phyloP scores from a whole-genome alignment of 164 flowering plant genomes.

The Aristolochia californica region DNA sequence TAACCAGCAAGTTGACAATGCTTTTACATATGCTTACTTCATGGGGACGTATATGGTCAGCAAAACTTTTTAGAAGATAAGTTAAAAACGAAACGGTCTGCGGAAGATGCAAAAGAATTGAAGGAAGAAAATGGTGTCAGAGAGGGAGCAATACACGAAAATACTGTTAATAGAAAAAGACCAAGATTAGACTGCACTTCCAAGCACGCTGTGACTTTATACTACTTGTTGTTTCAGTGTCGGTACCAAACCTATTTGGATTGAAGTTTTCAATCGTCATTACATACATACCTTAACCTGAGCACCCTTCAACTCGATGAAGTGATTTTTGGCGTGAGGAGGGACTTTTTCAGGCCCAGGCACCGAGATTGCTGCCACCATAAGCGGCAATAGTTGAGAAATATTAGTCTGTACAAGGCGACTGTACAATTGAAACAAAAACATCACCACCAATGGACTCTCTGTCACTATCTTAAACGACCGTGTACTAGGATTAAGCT shows the following conservation, averaged over 20 bases:
- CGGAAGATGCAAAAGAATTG: conserved; percentile 17
- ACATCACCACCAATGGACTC: conserved; percentile 96
- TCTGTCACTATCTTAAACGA: conserved; percentile 94
- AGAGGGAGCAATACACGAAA: too few species aligned
- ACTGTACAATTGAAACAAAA: conserved; percentile 76
- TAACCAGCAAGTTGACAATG: conserved; percentile 92
- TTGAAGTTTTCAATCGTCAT: too few species aligned
- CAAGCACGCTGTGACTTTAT: too few species aligned
- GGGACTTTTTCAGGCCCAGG: conserved; percentile 90
- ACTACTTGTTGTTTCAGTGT: too few species aligned
- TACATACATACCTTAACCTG: conserved; percentile 69
- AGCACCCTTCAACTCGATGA: conserved; percentile 86
- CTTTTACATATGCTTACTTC: conserved; percentile 98
- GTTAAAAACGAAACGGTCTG: conserved; percentile 99
- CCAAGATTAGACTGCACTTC: too few species aligned
- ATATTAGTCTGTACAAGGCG: conserved; percentile 91
- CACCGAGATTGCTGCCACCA: conserved; percentile 92
- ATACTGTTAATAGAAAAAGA: too few species aligned
- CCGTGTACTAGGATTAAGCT: conserved; percentile 81
- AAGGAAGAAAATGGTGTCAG: neutral
- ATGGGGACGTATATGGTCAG: conserved; percentile 89
- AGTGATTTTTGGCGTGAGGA: conserved; percentile 64
- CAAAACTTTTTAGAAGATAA: conserved; percentile 85
- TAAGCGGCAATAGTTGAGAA: conserved; percentile 78
- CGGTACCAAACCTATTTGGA: too few species aligned